phyloP scores from a whole-genome alignment of 2,329 filamentous ascomycete genomes.

The Botryotinia globosa region DNA sequence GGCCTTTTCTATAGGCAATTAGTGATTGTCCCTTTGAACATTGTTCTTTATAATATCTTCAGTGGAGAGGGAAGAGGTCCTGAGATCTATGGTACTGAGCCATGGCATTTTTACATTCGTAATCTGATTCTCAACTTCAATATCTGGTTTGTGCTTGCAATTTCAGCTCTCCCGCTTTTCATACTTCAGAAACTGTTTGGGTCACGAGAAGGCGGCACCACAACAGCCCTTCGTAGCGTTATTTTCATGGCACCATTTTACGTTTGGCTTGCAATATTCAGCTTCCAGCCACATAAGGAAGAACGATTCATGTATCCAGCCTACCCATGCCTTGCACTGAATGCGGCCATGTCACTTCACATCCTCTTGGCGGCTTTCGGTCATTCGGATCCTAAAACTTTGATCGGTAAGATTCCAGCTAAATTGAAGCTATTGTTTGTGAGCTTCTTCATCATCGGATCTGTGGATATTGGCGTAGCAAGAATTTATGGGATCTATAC shows the following conservation, averaged over 20 bases:
- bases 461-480: constrained; percentile 63
- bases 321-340: constrained; percentile 86
- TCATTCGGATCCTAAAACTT: constrained; percentile 61
- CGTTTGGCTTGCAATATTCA: constrained; percentile 90
- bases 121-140: constrained; percentile 95
- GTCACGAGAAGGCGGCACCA: constrained; percentile 52
- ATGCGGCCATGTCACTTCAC: constrained; percentile 81
- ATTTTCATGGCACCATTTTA: constrained; percentile 86
- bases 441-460: constrained; percentile 57
- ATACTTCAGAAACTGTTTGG: constrained; percentile 67
- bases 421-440: constrained; percentile 69
- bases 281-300: constrained; percentile 91
- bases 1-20: constrained; percentile 81
- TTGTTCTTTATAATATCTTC: constrained; percentile 94
- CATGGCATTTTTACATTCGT: constrained; percentile 94
- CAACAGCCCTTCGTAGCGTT: constrained; percentile 70
- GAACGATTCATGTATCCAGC: constrained; percentile 98
- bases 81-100: constrained; percentile 90
- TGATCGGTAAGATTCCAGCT: constrained; percentile 70
- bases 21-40: constrained; percentile 81
- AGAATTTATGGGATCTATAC: constrained; percentile 75
- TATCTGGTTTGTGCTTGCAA: constrained; percentile 81
- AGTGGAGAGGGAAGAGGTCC: constrained; percentile 74
- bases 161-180: constrained; percentile 72
- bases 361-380: constrained; percentile 75